Evolutionary conservation across 306 rosid species (phyloP), one percentile per base, ranked within the genome.

Genomic region (Echinosophora koreensis): DNA sequence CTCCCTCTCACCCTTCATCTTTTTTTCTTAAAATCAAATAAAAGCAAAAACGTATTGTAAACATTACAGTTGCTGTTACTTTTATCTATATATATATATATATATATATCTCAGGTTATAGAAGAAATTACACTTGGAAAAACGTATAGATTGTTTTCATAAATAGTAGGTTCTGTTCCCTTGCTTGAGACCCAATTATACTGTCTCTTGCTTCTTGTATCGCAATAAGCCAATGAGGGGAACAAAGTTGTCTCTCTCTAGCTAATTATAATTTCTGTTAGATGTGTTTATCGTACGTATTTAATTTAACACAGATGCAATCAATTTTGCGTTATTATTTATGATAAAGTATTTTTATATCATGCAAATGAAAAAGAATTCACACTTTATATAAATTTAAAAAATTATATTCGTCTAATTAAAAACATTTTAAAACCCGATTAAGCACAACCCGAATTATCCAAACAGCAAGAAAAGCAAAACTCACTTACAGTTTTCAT

Each of bases 41-140:
- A 54, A 82, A 39, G 17, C 22, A 52, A 41, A 44, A 69, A 34
- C 72, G 78, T 76, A 62, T 76, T 15, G 0, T 10, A n/a, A 69
- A 81, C 69, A 32, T 18, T 13, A 15, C 34, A 35, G 6, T 39
- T 72, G 27, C 69, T 52, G 38, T 75, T 75, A 52, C 54, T 39
- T 65, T 64, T 22, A 22, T 22, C 22, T 22, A 22, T 22, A n/a
- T n/a, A n/a, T n/a, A n/a, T n/a, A n/a, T n/a, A n/a, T n/a, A n/a
- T n/a, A n/a, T n/a, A n/a, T n/a, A n/a, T n/a, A 22, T 52, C 56
- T 65, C 4, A 1, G 35, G 66, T 28, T 30, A 59, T 15, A 22
- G 35, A 66, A 76, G 41, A 62, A 76, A 78, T 68, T 78, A 62
- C 49, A 35, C 28, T 34, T 15, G 47, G 11, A 32, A 15, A 15